Conservation (phyloP, 75 land plant genomes). For the Azolla pinnata region DNA sequence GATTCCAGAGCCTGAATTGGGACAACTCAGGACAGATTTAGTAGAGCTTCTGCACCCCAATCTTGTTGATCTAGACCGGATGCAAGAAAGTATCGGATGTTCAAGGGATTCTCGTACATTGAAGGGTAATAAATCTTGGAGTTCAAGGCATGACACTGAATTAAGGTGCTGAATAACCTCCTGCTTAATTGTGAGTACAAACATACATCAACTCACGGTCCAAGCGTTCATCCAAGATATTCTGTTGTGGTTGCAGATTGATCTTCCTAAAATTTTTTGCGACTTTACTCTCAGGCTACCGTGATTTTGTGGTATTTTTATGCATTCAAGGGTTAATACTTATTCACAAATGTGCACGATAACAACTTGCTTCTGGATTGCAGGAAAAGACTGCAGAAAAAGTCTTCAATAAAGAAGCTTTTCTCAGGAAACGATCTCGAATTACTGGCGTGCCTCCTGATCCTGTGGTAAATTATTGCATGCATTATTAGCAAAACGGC, state of each 20-base stretch:
- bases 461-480: constrained; percentile 45
- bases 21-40: constrained; percentile 47
- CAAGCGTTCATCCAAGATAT: too few relatives aligned
- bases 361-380: too few relatives aligned
- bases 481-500: not conserved
- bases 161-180: constrained; percentile 78
- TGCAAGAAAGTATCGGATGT: constrained; percentile 25
- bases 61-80: constrained; percentile 57
- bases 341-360: not conserved
- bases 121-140: constrained; percentile 61
- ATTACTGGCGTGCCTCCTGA: constrained; percentile 55
- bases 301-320: constrained; percentile 92
- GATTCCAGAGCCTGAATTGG: constrained; percentile 73
- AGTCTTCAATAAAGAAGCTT: constrained; percentile 75
- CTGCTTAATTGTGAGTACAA: too few relatives aligned
- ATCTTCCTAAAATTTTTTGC: constrained; percentile 85
- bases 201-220: too few relatives aligned
- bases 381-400: constrained; percentile 65
- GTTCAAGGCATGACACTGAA: constrained; percentile 68
- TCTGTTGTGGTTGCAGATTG: constrained; percentile 40
- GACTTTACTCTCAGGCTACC: constrained; percentile 71
- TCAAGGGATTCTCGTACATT: constrained; percentile 26
- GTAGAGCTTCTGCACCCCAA: constrained; percentile 72
- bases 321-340: not conserved
- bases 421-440: constrained; percentile 85